These are phyloP conservation scores for Phytophthora cryptogea DNA, from an alignment of 352 stramenopile genomes.

Conservation along the genomic window DNA sequence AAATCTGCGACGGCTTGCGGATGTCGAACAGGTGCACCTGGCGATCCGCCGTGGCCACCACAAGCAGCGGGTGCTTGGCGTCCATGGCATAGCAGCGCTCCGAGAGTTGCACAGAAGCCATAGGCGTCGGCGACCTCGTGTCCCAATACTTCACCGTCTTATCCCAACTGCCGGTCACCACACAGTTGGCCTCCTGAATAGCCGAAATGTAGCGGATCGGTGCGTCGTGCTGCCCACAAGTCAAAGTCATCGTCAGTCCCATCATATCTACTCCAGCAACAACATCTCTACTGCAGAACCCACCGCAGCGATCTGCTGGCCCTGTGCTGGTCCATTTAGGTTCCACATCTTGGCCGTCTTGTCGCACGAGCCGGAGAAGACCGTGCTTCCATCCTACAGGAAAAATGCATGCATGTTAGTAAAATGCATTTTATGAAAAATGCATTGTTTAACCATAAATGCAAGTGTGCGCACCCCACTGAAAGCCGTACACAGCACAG, in stretches of 20 bases:
- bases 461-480: slow-evolving; percentile 54
- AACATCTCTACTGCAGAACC: slow-evolving; percentile 3
- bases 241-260: slow-evolving; percentile 12
- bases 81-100: slow-evolving; percentile 96
- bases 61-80: slow-evolving; percentile 90
- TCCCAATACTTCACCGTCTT: slow-evolving; percentile 98
- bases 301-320: slow-evolving; percentile 83
- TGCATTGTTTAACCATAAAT: not conserved
- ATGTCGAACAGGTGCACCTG: slow-evolving; percentile 90
- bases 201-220: slow-evolving; percentile 90
- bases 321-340: slow-evolving; percentile 75
- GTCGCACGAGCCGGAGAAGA: slow-evolving; percentile 94
- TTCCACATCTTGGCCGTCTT: slow-evolving; percentile 97
- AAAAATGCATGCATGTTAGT: not conserved
- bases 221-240: slow-evolving; percentile 88
- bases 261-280: not conserved
- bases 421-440: not conserved
- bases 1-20: slow-evolving; percentile 86
- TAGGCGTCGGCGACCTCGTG: slow-evolving; percentile 87
- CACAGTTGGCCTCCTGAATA: slow-evolving; percentile 85
- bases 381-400: slow-evolving; percentile 87
- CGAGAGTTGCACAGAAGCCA: slow-evolving; percentile 90
- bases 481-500: slow-evolving; percentile 93
- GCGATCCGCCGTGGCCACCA: slow-evolving; percentile 93
- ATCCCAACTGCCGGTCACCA: slow-evolving; percentile 95